Evolutionary conservation across 331 rosid species (phyloP).

Genomic region (Pyracantha coccinea): DNA sequence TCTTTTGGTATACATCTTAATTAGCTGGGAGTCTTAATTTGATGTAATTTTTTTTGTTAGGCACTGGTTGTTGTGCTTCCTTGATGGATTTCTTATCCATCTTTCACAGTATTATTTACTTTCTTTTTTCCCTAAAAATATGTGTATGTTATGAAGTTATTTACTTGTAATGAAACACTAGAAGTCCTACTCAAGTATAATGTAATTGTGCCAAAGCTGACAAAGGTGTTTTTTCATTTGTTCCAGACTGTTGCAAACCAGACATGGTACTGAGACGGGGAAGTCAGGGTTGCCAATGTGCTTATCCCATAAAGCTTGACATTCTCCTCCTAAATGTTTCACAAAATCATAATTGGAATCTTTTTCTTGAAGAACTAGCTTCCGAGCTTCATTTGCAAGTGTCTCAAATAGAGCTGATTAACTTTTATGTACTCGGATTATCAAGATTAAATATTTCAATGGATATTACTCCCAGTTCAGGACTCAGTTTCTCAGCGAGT

Average conservation of each 20-base stretch:
- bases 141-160: not conserved
- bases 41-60: not conserved
- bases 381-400: conserved; percentile 46
- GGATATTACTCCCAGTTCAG: conserved; percentile 73
- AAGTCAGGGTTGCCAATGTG: conserved; percentile 63
- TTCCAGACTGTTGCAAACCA: conserved; percentile 76
- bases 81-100: not conserved
- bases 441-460: conserved; percentile 73
- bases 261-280: conserved; percentile 70
- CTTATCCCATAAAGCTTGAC: conserved; percentile 87
- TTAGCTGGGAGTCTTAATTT: not conserved
- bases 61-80: not conserved
- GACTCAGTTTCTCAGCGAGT: conserved; percentile 58
- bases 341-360: conserved; percentile 51
- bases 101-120: not conserved
- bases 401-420: conserved; percentile 69
- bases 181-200: not conserved
- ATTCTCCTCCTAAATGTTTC: conserved; percentile 85
- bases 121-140: not conserved
- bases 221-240: not conserved
- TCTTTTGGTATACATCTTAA: not conserved
- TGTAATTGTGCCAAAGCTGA: conserved; percentile 13
- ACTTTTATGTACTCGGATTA: conserved; percentile 59
- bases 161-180: not conserved
- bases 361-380: conserved; percentile 62